Evolutionary conservation across 768 basidiomycete genomes (phyloP).

Genomic region (Hygrocybe punicea): DNA sequence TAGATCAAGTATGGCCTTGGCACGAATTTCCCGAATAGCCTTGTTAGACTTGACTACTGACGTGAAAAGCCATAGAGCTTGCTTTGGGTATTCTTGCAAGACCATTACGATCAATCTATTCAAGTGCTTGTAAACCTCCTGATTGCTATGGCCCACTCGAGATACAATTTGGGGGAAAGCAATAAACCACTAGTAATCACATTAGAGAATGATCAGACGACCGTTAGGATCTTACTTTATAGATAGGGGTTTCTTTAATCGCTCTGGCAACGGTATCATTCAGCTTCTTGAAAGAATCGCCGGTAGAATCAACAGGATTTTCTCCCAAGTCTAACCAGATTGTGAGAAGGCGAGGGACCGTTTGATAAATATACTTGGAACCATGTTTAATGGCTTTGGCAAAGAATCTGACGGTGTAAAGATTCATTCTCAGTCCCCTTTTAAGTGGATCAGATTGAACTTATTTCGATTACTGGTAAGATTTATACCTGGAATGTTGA

Average conservation of each 20-base stretch:
- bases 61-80: slow-evolving; percentile 89
- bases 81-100: slow-evolving; percentile 80
- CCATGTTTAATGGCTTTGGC: slow-evolving; percentile 71
- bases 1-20: slow-evolving; percentile 52
- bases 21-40: slow-evolving; percentile 54
- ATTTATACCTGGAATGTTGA: slow-evolving; percentile 42
- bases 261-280: slow-evolving; percentile 54
- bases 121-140: slow-evolving; percentile 57
- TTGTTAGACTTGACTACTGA: slow-evolving; percentile 86
- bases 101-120: slow-evolving; percentile 66
- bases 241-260: slow-evolving; percentile 63
- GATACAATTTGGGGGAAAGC: slow-evolving; percentile 98
- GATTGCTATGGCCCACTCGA: slow-evolving; percentile 74
- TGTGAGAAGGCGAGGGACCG: slow-evolving; percentile 88
- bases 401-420: slow-evolving; percentile 64
- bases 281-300: slow-evolving; percentile 51
- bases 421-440: slow-evolving; percentile 65
- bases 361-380: slow-evolving; percentile 95
- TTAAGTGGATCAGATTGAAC: not conserved
- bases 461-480: not conserved
- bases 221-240: slow-evolving; percentile 55
- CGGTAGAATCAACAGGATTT: slow-evolving; percentile 28
- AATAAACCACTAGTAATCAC: slow-evolving; percentile 73
- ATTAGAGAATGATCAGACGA: slow-evolving; percentile 1
- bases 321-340: slow-evolving; percentile 95